Evolutionary conservation across 2,329 filamentous ascomycete species (phyloP).

Genomic region (Sporothrix globosa): DNA sequence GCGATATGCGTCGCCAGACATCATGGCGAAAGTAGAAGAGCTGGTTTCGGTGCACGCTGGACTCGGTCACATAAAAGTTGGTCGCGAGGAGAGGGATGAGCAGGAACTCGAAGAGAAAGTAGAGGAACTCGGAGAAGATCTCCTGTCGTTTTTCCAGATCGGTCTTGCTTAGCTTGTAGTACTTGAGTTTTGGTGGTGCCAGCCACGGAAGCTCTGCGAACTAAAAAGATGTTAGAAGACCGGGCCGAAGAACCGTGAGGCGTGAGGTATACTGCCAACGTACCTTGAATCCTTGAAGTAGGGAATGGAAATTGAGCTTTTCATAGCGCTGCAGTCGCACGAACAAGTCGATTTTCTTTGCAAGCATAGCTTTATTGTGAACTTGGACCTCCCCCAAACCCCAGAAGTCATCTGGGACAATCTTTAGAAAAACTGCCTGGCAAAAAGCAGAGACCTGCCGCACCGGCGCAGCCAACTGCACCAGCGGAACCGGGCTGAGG

Average conservation of each 20-base stretch:
- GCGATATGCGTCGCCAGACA: conserved; percentile 76
- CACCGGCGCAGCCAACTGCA: conserved; percentile 68
- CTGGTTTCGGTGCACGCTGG: conserved; percentile 74
- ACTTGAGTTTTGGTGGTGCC: conserved; percentile 53
- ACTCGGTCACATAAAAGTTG: conserved; percentile 95
- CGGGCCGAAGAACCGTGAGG: background rate
- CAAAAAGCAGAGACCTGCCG: conserved; percentile 83
- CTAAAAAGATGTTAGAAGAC: conserved; percentile 47
- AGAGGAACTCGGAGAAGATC: conserved; percentile 81
- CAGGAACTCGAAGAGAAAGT: conserved; percentile 91
- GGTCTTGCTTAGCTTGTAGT: conserved; percentile 65
- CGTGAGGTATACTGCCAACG: conserved; percentile 18
- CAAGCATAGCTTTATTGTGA: conserved; percentile 65
- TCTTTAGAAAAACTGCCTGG: conserved; percentile 69
- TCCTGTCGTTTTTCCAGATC: conserved; percentile 77
- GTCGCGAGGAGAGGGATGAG: conserved; percentile 82
- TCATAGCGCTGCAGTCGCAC: conserved; percentile 79
- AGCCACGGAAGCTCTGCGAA: conserved; percentile 75
- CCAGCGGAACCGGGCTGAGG: conserved; percentile 50
- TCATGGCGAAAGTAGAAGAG: conserved; percentile 96
- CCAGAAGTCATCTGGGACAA: conserved; percentile 78
- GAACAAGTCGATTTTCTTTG: conserved; percentile 75
- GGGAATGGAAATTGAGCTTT: conserved; percentile 74
- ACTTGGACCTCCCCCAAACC: conserved; percentile 58
- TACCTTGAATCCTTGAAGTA: conserved; percentile 76